Conservation (phyloP, 208 protist genomes). For the Naegleria fowleri region DNA sequence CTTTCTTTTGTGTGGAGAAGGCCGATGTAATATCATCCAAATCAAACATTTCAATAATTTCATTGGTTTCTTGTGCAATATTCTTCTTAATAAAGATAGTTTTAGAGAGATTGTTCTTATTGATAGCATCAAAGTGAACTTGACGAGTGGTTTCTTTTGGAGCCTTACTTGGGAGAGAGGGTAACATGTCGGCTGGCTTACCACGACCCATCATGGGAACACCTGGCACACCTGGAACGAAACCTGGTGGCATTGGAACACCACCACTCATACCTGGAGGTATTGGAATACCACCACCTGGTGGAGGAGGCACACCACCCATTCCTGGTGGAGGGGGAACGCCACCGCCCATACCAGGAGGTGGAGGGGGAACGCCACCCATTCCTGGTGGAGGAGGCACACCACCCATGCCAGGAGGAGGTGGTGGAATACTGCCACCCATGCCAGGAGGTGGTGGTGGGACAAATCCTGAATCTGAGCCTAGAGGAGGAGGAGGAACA, state of each 20-base stretch:
- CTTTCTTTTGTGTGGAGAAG: slow-evolving; percentile 5
- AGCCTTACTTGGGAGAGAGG: background rate
- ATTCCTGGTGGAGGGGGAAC: background rate
- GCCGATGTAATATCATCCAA: background rate
- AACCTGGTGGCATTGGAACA: background rate
- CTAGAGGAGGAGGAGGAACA: background rate
- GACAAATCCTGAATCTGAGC: background rate
- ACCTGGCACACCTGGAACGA: background rate
- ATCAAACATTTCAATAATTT: background rate
- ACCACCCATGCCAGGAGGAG: background rate
- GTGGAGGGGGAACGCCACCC: background rate
- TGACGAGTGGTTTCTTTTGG: background rate
- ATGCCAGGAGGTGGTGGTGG: background rate
- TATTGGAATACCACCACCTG: background rate
- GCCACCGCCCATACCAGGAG: background rate
- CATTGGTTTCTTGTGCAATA: background rate
- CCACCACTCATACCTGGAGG: slow-evolving; percentile 15
- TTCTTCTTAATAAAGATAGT: slow-evolving; percentile 5
- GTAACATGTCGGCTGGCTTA: background rate
- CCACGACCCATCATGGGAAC: background rate
- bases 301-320: background rate
- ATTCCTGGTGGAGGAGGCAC: background rate
- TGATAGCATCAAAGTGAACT: background rate
- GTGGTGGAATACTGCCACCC: background rate
- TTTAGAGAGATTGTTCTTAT: background rate